A percentile compares a stretch with the other conserved stretches of the same genome.
Evolutionary conservation across 257 asterid genomes (phyloP).

Genomic region (Primulina eburnea): DNA sequence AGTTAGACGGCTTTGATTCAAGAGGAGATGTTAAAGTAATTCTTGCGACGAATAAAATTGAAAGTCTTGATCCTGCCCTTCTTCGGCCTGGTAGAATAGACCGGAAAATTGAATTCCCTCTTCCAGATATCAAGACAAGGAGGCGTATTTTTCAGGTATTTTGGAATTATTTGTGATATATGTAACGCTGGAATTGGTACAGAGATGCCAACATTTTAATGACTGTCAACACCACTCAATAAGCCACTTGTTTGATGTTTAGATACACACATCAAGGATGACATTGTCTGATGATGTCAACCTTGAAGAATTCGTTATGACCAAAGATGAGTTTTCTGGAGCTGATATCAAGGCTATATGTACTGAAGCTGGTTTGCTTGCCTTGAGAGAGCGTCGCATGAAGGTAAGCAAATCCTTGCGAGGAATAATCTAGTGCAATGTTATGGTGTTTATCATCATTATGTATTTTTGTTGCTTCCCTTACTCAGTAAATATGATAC

Average conservation of each 20-base stretch:
- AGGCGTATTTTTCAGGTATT: conserved; percentile 82
- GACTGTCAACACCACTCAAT: conserved; percentile 1
- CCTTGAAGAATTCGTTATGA: conserved; percentile 91
- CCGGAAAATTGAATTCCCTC: conserved; percentile 84
- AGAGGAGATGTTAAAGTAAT: conserved; percentile 94
- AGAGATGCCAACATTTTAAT: not conserved
- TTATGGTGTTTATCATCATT: not conserved
- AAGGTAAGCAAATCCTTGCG: conserved; percentile 43
- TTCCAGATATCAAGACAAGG: conserved; percentile 86
- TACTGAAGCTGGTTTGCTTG: conserved; percentile 93
- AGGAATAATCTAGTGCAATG: not conserved
- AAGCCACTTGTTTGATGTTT: conserved; percentile 26
- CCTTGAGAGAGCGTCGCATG: conserved; percentile 91
- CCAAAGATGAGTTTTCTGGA: conserved; percentile 90
- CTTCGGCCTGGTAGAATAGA: conserved; percentile 93
- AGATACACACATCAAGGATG: conserved; percentile 95
- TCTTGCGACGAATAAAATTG: conserved; percentile 88
- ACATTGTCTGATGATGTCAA: conserved; percentile 88
- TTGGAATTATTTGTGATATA: conserved; percentile 11
- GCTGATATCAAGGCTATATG: conserved; percentile 97
- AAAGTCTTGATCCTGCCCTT: conserved; percentile 88
- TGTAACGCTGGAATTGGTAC: not conserved
- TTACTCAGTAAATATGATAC: not conserved
- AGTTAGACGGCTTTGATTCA: conserved; percentile 91
- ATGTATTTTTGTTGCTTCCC: not conserved